These are phyloP conservation scores for Odonthalia washingtoniensis DNA, from an alignment of 31 red algal genomes.

Conservation along the genomic window DNA sequence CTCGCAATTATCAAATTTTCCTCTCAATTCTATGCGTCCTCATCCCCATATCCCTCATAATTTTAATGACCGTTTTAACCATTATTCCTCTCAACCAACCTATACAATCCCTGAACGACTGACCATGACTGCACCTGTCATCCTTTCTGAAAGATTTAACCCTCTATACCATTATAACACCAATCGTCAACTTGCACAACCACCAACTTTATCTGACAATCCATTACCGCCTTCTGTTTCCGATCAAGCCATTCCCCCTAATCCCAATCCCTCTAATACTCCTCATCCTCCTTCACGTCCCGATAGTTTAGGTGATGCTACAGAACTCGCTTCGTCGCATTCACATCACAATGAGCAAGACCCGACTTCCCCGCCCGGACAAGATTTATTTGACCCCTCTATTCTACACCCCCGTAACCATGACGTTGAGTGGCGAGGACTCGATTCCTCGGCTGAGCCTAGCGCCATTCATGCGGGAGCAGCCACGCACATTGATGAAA, in stretches of 20 bases:
- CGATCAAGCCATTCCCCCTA: too few species aligned
- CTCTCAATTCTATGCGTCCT: neutral
- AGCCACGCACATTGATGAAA: conserved; percentile 15
- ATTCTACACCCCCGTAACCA: neutral
- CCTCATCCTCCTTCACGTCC: neutral
- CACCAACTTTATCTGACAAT: too few species aligned
- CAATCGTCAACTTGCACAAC: neutral
- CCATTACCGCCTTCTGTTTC: too few species aligned
- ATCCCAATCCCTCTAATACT: neutral
- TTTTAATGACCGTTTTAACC: neutral
- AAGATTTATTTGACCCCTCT: neutral
- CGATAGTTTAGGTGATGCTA: neutral
- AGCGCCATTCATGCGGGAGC: neutral
- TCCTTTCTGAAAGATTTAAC: neutral
- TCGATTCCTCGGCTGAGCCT: neutral
- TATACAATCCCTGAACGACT: neutral
- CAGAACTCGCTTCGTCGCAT: neutral
- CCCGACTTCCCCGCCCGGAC: too few species aligned
- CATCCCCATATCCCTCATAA: too few species aligned
- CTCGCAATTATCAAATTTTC: neutral
- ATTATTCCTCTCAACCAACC: neutral
- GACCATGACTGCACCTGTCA: neutral
- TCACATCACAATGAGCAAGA: neutral
- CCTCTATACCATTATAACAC: neutral
- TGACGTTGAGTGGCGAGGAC: neutral